Evolutionary conservation across 495 filamentous ascomycete genomes (phyloP).

Genomic region (Penicillium verhagenii): DNA sequence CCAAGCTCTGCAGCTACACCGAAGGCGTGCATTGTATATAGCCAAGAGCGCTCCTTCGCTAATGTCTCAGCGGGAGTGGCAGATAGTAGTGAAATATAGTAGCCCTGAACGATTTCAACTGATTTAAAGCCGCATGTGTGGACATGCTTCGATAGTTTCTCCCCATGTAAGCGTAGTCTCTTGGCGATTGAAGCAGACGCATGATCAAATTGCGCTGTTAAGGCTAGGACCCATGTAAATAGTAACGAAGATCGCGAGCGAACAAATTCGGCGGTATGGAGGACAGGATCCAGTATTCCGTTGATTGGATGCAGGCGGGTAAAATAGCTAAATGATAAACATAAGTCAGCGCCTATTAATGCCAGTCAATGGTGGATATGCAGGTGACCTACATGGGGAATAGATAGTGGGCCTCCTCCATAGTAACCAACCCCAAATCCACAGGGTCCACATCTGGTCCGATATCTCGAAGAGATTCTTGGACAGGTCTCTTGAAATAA

Average conservation of each 20-base stretch:
- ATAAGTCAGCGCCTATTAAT: not conserved
- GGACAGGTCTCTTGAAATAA: conserved; percentile 17
- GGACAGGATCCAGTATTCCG: conserved; percentile 60
- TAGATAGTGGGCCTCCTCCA: conserved; percentile 52
- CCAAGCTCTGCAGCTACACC: conserved; percentile 25
- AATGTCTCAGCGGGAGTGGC: conserved; percentile 25
- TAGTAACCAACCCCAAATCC: conserved; percentile 57
- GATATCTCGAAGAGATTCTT: conserved; percentile 34
- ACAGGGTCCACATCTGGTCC: conserved; percentile 61
- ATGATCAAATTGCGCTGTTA: conserved; percentile 59
- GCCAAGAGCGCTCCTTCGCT: conserved; percentile 25
- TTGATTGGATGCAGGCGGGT: conserved; percentile 61
- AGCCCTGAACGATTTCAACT: conserved; percentile 57
- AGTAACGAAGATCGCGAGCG: conserved; percentile 59
- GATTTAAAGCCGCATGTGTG: conserved; percentile 57
- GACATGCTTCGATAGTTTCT: conserved; percentile 56
- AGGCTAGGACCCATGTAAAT: conserved; percentile 62
- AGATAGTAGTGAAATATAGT: conserved; percentile 29
- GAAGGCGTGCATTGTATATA: conserved; percentile 31
- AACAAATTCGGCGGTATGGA: conserved; percentile 60
- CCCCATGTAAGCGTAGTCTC: conserved; percentile 57
- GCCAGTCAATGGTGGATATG: not conserved
- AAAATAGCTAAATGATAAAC: conserved; percentile 55
- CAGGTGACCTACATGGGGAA: conserved; percentile 54
- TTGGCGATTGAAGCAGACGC: conserved; percentile 53